Base-by-base conservation (phyloP, 345 rosid species). In the Aquilaria malaccensis region DNA sequence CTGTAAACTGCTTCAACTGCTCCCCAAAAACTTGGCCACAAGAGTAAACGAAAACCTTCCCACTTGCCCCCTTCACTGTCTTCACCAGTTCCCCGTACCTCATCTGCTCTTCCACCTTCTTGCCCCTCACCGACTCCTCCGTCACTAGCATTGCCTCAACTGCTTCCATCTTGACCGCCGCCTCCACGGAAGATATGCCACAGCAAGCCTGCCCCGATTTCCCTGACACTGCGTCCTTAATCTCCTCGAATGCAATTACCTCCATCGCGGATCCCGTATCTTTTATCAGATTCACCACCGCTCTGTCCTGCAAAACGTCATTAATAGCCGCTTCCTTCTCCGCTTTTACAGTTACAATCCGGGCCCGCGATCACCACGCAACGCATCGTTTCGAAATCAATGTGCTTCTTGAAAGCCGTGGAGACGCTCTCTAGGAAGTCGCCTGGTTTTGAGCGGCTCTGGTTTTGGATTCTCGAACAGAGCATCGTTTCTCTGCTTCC, bases 81-180 rank as follows among this genome's bases (percentile, higher is more conserved):
- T 50, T 70, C 11, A 60, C 66, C 50, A 70, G n/a, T 45, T 60
- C 58, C 32, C 30, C 22, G 3, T 59, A 54, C 11, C 50, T 70
- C 2, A 12, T n/a, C 52, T 62, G 54, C 58, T 10, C 14, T 1
- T 10, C 58, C 4, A 14, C 45, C 33, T 70, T 69, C 2, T 12
- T 33, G 22, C 12, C 13, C 65, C 10, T 55, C 10, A 70, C 9
- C 58, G 64, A 50, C 14, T 70, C 66, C 43, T 60, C 74, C 3
- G 53, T 65, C 12, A 65, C 60, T 52, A 70, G 32, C n/a, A 70
- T 57, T 0, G 69, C 55, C 33, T 55, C 58, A 13, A 70, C 55
- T 0, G 50, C 66, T 48, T 2, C 50, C 57, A 70, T 53, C 60
- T 70, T 61, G 0, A 30, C 45, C 2, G 65, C 74, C 1, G 11